Percentiles rank a stretch among this genome's conserved stretches.
phyloP scores from a whole-genome alignment of 176 grass and related monocot species.

The Alopecurus myosuroides region DNA sequence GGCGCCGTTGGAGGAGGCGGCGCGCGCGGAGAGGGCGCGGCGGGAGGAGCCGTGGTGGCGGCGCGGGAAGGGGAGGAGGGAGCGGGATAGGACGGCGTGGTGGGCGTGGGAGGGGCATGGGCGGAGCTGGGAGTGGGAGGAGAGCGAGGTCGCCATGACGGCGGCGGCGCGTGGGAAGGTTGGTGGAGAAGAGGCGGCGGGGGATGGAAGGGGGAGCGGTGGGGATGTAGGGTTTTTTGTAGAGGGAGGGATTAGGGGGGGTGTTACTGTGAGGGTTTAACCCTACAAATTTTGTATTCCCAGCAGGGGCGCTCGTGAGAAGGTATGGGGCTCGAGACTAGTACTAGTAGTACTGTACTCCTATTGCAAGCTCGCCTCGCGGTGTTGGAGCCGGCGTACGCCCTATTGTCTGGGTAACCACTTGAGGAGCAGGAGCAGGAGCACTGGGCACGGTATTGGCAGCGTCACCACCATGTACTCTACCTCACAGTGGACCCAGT shows the following conservation, averaged over 20 bases:
- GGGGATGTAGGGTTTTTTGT: conserved; percentile 40
- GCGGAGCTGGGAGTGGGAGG: conserved; percentile 33
- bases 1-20: conserved; percentile 4
- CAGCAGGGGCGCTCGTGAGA: background rate
- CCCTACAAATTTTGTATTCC: background rate
- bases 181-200: background rate
- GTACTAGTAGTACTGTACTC: too few species aligned
- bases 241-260: background rate
- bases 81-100: background rate
- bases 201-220: background rate
- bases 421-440: too few species aligned
- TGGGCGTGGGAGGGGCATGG: background rate
- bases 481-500: background rate
- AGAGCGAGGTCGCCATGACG: conserved; percentile 45
- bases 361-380: background rate
- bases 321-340: background rate
- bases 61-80: conserved; percentile 3
- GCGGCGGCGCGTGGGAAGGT: background rate
- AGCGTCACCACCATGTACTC: background rate
- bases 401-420: too few species aligned
- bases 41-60: background rate
- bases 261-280: conserved; percentile 16
- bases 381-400: too few species aligned
- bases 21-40: background rate
- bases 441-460: background rate